Percentiles rank a stretch among this genome's conserved stretches.
phyloP scores from a whole-genome alignment of 208 protist genomes.

The Kentomonas sorsogonicus region DNA sequence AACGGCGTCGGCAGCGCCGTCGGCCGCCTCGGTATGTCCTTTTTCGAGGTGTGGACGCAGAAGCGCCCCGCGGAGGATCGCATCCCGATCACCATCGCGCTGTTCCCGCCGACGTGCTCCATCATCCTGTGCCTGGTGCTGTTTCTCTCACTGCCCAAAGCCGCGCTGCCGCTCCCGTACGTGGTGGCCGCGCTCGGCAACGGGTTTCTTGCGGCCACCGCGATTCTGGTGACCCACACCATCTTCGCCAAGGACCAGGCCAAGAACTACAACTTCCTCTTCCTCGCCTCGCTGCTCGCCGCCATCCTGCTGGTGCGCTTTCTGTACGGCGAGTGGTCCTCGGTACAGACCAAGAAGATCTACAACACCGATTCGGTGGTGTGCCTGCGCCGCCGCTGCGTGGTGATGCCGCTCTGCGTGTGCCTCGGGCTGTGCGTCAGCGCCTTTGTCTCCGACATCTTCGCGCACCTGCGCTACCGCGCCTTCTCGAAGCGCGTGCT shows the following conservation, averaged over 20 bases:
- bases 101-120: slow-evolving; percentile 23
- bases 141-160: slow-evolving; percentile 14
- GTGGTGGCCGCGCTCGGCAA: slow-evolving; percentile 25
- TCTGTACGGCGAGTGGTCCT: slow-evolving; percentile 46
- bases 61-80: slow-evolving; percentile 23
- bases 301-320: slow-evolving; percentile 36
- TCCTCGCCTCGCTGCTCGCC: slow-evolving; percentile 13
- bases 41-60: slow-evolving; percentile 31
- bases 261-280: slow-evolving; percentile 42
- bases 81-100: slow-evolving; percentile 31
- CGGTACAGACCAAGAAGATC: slow-evolving; percentile 18
- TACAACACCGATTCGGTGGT: slow-evolving; percentile 16
- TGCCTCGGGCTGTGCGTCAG: slow-evolving; percentile 15
- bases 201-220: slow-evolving; percentile 22
- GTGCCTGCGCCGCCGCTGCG: slow-evolving; percentile 15
- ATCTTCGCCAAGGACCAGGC: slow-evolving; percentile 38
- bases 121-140: slow-evolving; percentile 26
- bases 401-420: slow-evolving; percentile 21
- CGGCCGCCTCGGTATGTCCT: slow-evolving; percentile 24
- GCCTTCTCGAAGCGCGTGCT: slow-evolving; percentile 16
- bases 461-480: slow-evolving; percentile 16
- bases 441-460: slow-evolving; percentile 17
- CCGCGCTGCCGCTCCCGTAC: slow-evolving; percentile 18
- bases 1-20: slow-evolving; percentile 28
- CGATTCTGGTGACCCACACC: slow-evolving; percentile 30